Evolutionary conservation across 2,329 filamentous ascomycete genomes (phyloP).

Genomic region (Aspergillus novofumigatus): DNA sequence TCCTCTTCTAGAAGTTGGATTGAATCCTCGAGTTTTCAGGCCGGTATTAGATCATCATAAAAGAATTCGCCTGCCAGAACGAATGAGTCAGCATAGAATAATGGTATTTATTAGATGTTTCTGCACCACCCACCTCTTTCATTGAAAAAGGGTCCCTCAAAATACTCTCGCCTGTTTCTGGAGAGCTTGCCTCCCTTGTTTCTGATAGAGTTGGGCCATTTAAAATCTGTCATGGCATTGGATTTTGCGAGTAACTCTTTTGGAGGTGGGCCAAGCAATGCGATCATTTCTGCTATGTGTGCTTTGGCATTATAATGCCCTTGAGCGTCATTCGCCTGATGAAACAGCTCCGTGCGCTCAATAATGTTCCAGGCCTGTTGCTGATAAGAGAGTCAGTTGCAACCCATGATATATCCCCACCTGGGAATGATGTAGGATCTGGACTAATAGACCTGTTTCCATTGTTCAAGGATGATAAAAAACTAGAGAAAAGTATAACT

Average conservation of each 20-base stretch:
- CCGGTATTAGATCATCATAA: neutral
- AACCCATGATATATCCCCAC: neutral
- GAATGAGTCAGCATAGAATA: neutral
- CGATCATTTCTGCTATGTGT: constrained; percentile 41
- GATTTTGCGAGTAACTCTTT: constrained; percentile 21
- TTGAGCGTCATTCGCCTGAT: constrained; percentile 24
- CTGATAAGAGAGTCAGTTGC: neutral
- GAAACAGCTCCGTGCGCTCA: constrained; percentile 28
- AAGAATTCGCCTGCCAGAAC: neutral
- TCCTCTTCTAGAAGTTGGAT: neutral
- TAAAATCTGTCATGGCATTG: constrained; percentile 8
- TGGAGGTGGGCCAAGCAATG: constrained; percentile 34
- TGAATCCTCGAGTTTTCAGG: neutral
- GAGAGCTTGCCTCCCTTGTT: constrained; percentile 12
- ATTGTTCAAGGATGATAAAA: no score
- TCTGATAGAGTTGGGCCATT: constrained; percentile 15
- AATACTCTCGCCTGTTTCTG: constrained; percentile 15
- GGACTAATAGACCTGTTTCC: no score
- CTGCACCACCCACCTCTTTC: constrained; percentile 13
- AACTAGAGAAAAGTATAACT: neutral
- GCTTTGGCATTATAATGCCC: constrained; percentile 28
- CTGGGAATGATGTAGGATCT: no score
- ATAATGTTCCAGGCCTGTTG: constrained; percentile 29
- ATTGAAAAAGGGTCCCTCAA: constrained; percentile 24
- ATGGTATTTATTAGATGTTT: neutral